A percentile compares a stretch with the other conserved stretches of the same genome.
Conservation (phyloP, 2,329 filamentous ascomycete genomes). For the Apiospora saccharicola region DNA sequence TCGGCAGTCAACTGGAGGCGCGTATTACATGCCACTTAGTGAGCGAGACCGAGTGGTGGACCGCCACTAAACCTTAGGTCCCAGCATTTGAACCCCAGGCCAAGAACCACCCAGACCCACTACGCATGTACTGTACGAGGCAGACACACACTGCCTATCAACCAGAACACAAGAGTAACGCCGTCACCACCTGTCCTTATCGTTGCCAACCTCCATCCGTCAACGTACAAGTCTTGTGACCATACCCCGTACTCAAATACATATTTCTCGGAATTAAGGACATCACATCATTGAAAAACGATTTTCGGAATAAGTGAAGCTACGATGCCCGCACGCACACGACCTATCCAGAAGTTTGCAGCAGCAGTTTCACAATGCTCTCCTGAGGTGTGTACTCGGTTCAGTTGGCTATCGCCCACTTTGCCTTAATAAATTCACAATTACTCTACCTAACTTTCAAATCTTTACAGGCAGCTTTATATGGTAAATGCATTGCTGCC, state of each 20-base stretch:
- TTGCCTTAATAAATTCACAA: neutral
- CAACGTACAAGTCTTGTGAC: neutral
- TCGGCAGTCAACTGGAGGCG: neutral
- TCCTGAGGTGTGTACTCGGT: slow-evolving; percentile 52
- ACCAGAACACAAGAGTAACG: neutral
- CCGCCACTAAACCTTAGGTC: neutral
- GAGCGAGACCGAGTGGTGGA: neutral
- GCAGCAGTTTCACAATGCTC: slow-evolving; percentile 62
- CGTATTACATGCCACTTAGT: neutral
- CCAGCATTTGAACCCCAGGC: neutral
- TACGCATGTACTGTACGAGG: neutral
- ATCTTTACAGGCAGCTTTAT: slow-evolving; percentile 72
- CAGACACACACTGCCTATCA: neutral
- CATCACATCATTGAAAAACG: neutral
- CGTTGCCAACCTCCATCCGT: neutral
- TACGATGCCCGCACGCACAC: slow-evolving; percentile 46
- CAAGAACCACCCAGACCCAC: no score
- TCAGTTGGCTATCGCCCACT: neutral
- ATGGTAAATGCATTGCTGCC: slow-evolving; percentile 88
- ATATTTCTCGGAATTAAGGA: neutral
- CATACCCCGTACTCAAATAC: no score
- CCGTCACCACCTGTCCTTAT: neutral
- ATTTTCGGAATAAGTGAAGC: neutral
- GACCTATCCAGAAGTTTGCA: slow-evolving; percentile 64
- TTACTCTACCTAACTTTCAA: neutral